Conservation (phyloP, 164 flowering plant genomes). For the Umbellularia californica region DNA sequence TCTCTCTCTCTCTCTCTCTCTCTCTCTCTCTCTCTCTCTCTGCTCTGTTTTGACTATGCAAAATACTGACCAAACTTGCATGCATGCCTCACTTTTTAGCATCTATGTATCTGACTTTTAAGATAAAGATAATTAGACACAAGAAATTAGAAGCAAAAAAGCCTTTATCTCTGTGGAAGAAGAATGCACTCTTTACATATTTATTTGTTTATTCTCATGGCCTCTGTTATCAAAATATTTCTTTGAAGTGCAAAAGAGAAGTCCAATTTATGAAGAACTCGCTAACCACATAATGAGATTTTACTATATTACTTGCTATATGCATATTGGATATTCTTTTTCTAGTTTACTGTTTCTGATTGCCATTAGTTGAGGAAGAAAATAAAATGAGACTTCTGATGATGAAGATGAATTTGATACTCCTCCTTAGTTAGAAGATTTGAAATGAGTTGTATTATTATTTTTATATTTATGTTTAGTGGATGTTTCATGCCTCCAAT, state of each 20-base stretch:
- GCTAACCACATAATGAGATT: background rate
- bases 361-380: background rate
- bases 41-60: background rate
- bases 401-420: background rate
- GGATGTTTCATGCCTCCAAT: background rate
- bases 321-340: too few relatives aligned
- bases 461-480: background rate
- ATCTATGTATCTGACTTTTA: background rate
- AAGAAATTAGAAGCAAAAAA: too few relatives aligned
- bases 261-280: background rate
- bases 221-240: background rate
- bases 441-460: background rate
- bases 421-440: background rate
- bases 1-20: slow-evolving; percentile 13
- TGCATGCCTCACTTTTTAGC: background rate
- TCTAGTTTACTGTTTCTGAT: background rate
- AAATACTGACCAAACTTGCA: background rate
- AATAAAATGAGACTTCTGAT: background rate
- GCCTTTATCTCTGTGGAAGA: background rate
- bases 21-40: background rate
- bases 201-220: background rate
- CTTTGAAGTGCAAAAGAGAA: background rate
- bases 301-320: background rate
- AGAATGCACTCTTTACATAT: background rate
- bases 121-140: background rate